Conservation (phyloP, 768 basidiomycete genomes). For the Panaeolus cyanescens region DNA sequence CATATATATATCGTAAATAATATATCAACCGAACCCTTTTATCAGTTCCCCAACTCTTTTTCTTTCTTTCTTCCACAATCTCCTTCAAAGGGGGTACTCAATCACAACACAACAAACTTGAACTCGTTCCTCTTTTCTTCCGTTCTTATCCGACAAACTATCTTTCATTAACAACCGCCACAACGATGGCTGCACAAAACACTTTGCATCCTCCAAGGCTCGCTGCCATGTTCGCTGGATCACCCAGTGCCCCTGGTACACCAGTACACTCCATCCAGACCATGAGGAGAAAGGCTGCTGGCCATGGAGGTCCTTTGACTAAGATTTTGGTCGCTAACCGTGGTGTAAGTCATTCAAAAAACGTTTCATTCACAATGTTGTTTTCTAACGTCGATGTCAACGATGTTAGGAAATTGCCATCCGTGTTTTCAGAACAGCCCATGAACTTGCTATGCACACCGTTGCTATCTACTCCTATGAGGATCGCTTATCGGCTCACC, state of each 20-base stretch:
- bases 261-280: constrained; percentile 90
- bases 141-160: constrained; percentile 1
- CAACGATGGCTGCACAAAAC: constrained; percentile 42
- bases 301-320: constrained; percentile 87
- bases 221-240: constrained; percentile 67
- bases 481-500: constrained; percentile 94
- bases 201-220: constrained; percentile 73
- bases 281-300: constrained; percentile 88
- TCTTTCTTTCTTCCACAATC: not conserved
- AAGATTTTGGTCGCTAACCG: constrained; percentile 94
- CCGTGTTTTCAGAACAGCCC: constrained; percentile 96
- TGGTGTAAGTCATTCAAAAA: constrained; percentile 56
- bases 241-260: constrained; percentile 80
- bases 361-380: constrained; percentile 9
- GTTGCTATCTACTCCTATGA: constrained; percentile 98
- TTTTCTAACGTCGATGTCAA: constrained; percentile 9
- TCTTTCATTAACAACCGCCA: constrained; percentile 15
- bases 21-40: constrained; percentile 1
- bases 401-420: constrained; percentile 90
- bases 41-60: not conserved
- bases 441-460: constrained; percentile 98
- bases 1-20: not conserved
- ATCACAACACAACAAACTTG: not conserved
- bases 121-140: not conserved
- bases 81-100: not conserved